These are phyloP conservation scores for Zygoascus tannicola DNA, from an alignment of 805 yeast genomes.

Conservation along the genomic window DNA sequence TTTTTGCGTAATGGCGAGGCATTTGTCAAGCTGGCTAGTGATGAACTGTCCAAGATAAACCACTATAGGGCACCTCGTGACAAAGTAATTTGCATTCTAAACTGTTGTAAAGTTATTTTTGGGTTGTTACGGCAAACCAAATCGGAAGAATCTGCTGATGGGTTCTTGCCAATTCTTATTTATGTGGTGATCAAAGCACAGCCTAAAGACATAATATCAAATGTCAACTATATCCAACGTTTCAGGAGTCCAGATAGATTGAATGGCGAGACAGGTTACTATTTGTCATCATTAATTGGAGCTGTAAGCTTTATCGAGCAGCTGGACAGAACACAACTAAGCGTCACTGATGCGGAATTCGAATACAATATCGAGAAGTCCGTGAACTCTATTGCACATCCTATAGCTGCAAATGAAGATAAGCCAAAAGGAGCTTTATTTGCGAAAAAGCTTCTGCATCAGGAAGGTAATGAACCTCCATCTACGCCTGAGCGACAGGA, in stretches of 20 bases:
- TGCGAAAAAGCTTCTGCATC: not conserved
- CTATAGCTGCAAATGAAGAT: slow-evolving; percentile 7
- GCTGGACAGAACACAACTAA: slow-evolving; percentile 46
- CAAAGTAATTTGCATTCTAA: slow-evolving; percentile 81
- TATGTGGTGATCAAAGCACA: slow-evolving; percentile 65
- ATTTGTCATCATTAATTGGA: slow-evolving; percentile 80
- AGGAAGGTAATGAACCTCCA: slow-evolving; percentile 14
- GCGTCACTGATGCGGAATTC: slow-evolving; percentile 52
- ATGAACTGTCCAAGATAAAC: slow-evolving; percentile 69
- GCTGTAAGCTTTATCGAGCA: slow-evolving; percentile 73
- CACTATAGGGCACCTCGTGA: slow-evolving; percentile 89
- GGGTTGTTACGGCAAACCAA: slow-evolving; percentile 64
- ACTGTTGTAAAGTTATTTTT: slow-evolving; percentile 87
- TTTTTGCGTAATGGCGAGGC: slow-evolving; percentile 40
- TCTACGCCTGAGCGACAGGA: slow-evolving; percentile 15
- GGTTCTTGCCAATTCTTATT: slow-evolving; percentile 82
- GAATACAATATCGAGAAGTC: slow-evolving; percentile 35
- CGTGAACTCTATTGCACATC: slow-evolving; percentile 36
- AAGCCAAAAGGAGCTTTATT: not conserved
- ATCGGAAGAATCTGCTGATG: slow-evolving; percentile 82
- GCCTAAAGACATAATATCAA: slow-evolving; percentile 59
- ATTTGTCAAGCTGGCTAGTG: slow-evolving; percentile 57
- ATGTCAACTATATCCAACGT: slow-evolving; percentile 74
- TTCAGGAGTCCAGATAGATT: slow-evolving; percentile 68
- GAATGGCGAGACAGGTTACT: slow-evolving; percentile 84